These are phyloP conservation scores for Stentor roeselii DNA, from an alignment of 73 alveolate genomes.

Conservation along the genomic window DNA sequence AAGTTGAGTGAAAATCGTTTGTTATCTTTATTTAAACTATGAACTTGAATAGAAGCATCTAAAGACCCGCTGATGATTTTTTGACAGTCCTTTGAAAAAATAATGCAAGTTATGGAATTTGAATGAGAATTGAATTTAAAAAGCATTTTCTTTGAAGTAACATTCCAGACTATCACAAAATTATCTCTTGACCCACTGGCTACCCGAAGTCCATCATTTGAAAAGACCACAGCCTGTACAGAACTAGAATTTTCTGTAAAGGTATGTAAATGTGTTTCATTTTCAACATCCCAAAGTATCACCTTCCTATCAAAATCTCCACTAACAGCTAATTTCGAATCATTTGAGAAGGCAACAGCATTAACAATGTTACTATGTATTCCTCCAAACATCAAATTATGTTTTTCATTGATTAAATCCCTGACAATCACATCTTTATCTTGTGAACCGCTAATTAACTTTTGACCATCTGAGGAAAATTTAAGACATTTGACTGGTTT, in stretches of 20 bases:
- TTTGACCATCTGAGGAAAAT: too few species aligned
- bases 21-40: too few species aligned
- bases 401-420: too few species aligned
- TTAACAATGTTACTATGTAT: slow-evolving; percentile 97
- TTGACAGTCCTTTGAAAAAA: too few species aligned
- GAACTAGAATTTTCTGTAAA: slow-evolving; percentile 90
- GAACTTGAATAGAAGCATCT: too few species aligned
- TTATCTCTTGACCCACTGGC: slow-evolving; percentile 86
- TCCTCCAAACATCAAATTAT: too few species aligned
- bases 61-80: too few species aligned
- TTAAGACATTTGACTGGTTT: too few species aligned
- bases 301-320: slow-evolving; percentile 94
- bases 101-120: slow-evolving; percentile 78
- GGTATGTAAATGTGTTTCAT: slow-evolving; percentile 68
- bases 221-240: slow-evolving; percentile 84
- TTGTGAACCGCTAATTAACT: too few species aligned
- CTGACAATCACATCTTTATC: too few species aligned
- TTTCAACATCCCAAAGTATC: slow-evolving; percentile 91
- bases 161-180: slow-evolving; percentile 92
- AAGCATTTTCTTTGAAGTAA: slow-evolving; percentile 73
- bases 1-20: too few species aligned
- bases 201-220: slow-evolving; percentile 86
- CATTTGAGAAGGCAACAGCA: slow-evolving; percentile 92
- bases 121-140: slow-evolving; percentile 95
- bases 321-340: slow-evolving; percentile 88